phyloP scores from a whole-genome alignment of 768 basidiomycete species.

The Lentinula edodes region DNA sequence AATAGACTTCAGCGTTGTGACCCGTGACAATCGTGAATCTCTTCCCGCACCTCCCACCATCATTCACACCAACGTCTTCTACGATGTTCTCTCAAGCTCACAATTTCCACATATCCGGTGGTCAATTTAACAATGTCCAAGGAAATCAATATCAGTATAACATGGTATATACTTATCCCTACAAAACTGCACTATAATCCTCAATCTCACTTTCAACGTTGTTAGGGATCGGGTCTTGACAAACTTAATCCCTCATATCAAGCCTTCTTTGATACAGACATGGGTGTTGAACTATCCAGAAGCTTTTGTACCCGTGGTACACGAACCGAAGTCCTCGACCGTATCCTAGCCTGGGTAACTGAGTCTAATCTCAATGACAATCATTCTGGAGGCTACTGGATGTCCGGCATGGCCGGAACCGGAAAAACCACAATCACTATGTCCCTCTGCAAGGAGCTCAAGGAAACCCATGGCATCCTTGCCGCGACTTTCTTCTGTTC shows the following conservation, averaged over 20 bases:
- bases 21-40: too few relatives aligned
- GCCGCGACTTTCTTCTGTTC: slow-evolving; percentile 8
- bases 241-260: neutral
- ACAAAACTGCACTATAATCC: neutral
- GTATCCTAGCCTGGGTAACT: neutral
- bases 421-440: slow-evolving; percentile 2
- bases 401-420: slow-evolving; percentile 1
- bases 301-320: neutral
- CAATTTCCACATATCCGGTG: neutral
- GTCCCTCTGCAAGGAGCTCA: neutral
- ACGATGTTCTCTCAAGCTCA: neutral
- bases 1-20: too few relatives aligned
- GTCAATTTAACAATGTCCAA: neutral
- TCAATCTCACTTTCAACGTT: neutral
- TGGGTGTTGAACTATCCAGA: neutral
- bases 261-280: neutral
- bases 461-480: neutral
- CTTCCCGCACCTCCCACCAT: neutral
- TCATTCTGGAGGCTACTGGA: neutral
- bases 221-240: neutral
- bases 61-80: neutral
- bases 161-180: neutral
- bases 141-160: neutral
- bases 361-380: neutral
- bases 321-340: neutral